Evolutionary conservation across 202 grass and related monocot genomes (phyloP), one percentile per base, ranked within the genome.

Genomic region (Zizania palustris): DNA sequence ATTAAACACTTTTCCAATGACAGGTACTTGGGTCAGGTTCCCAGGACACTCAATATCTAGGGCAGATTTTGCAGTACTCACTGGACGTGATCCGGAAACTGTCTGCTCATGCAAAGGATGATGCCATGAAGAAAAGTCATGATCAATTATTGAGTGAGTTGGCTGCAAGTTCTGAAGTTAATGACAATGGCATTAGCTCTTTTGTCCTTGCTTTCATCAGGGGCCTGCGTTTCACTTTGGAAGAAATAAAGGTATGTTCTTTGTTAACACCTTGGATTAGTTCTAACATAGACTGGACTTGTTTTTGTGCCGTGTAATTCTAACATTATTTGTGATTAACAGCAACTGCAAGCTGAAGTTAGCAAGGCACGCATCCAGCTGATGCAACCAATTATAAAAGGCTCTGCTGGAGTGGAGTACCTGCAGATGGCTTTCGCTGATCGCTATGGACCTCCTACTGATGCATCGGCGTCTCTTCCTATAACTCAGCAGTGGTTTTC

Each of bases 351-450:
- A 69, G 85, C 38, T 69, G 92, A 99, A 80, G 83, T 99, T 36
- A 96, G 87, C 46, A 88, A 90, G 58, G 89, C 89, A 48, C 92
- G 69, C 40, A 90, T 99, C 67, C 88, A 95, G 61, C 69, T 96
- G 63, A 72, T 99, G 73, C 83, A 93, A 65, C 96, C 87, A 0
- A 84, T 92, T 45, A 80, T 99, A 69, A 90, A 89, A 87, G 92
- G 90, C 19, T 90, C 89, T 73, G 87, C 75, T 14, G 96, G 96
- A 85, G 77, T 93, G 45, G 92, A 93, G 65, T 99, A 99, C 68
- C 85, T 99, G 73, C 89, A 93, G 60, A 90, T 96, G 72, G 89
- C 92, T 77, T 97, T 93, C 76, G 7, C 74, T 14, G 89, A 93
- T 75, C 92, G 70, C 34, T 95, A 85, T 67, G 89, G 92, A 38